Evolutionary conservation across 106 monocot species (phyloP).

Genomic region (Triglochin maritima): DNA sequence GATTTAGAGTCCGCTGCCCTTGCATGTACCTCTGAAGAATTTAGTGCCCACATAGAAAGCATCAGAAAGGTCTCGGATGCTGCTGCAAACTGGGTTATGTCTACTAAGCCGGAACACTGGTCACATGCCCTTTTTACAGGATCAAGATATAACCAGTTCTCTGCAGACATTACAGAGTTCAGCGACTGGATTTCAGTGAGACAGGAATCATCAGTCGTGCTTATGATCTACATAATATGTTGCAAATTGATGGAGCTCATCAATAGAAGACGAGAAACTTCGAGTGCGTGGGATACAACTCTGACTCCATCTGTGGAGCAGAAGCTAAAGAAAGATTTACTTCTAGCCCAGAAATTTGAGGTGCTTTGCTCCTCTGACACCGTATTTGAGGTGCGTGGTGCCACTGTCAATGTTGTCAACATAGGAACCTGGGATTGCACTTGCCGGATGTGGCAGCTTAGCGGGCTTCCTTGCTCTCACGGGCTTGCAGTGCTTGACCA

Average conservation of each 20-base stretch:
- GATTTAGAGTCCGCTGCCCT: slow-evolving; percentile 73
- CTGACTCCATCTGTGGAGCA: slow-evolving; percentile 72
- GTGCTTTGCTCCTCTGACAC: slow-evolving; percentile 90
- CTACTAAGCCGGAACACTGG: slow-evolving; percentile 83
- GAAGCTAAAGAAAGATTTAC: slow-evolving; percentile 51
- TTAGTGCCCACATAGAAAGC: slow-evolving; percentile 47
- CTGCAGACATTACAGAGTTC: slow-evolving; percentile 49
- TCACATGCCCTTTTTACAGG: slow-evolving; percentile 84
- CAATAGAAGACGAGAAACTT: slow-evolving; percentile 35
- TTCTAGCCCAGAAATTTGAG: slow-evolving; percentile 39
- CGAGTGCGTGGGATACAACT: slow-evolving; percentile 31
- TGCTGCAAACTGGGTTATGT: slow-evolving; percentile 56
- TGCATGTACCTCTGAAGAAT: slow-evolving; percentile 58
- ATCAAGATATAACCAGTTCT: slow-evolving; percentile 66
- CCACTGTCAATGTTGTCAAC: slow-evolving; percentile 63
- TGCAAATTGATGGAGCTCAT: slow-evolving; percentile 56
- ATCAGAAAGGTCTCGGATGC: slow-evolving; percentile 53
- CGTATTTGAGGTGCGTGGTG: slow-evolving; percentile 82
- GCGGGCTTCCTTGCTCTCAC: slow-evolving; percentile 77
- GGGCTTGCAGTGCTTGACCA: slow-evolving; percentile 62
- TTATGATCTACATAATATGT: slow-evolving; percentile 60
- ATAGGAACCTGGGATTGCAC: slow-evolving; percentile 64
- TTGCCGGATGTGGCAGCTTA: slow-evolving; percentile 75
- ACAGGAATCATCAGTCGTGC: slow-evolving; percentile 58
- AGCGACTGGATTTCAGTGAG: slow-evolving; percentile 76